Evolutionary conservation across 768 basidiomycete genomes (phyloP), one percentile per base, ranked within the genome.

Genomic region (Boletus sensibilis): DNA sequence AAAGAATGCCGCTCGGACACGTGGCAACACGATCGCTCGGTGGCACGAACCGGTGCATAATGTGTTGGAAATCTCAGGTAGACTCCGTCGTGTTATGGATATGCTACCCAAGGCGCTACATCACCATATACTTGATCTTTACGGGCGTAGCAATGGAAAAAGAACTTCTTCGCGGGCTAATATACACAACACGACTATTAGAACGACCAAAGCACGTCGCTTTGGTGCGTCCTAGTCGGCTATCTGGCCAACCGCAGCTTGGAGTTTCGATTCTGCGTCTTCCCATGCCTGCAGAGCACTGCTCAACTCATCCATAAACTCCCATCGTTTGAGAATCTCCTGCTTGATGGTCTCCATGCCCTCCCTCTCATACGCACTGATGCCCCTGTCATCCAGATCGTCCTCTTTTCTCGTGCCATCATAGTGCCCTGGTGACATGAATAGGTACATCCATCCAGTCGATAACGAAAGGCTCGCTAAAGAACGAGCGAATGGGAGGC

Each of bases 351-450:
- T 25, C 10, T 62, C 50, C 47, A 73, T 57, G 2, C 64, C 64
- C 34, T 61, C 62, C 23, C 45, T 51, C 54, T 63, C 66, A 20
- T 55, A 47, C 9, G 31, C 49, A 33, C 58, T 20, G 10, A 66
- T 48, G 0, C 56, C 57, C 4, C 25, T 40, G 18, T 55, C 62
- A 9, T 63, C 61, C 31, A 52, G 5, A 16, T 60, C 54, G 2
- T 49, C 58, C 1, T 35, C 46, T 13, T 21, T 50, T 47, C 59
- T 49, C 37, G 49, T 50, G n/a, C 71, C 71, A 16, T 69, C 64
- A 29, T 65, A 70, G 45, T 50, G 57, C 8, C 59, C 68, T 0
- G 61, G 60, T 11, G 35, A 52, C 49, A 51, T 37, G 49, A 73
- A 66, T 1, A 52, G 12, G 37, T 43, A 54, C 58, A 72, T 56